Percentiles rank a stretch among this genome's conserved stretches.
Conservation (phyloP, 2,329 filamentous ascomycete genomes). For the Chaetomium sp. region DNA sequence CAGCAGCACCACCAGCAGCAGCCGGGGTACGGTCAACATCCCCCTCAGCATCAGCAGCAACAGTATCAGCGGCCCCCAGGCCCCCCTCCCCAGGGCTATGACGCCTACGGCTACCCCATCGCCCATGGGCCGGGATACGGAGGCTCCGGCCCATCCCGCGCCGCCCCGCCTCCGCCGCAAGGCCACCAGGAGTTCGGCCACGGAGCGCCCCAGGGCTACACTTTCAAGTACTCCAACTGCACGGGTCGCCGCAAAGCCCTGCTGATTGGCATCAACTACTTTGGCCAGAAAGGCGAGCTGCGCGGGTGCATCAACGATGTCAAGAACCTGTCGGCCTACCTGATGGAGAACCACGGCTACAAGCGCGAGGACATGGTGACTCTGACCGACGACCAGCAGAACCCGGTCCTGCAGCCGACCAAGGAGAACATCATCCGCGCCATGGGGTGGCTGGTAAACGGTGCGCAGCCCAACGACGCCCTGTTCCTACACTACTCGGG, state of each 20-base stretch:
- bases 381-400: conserved; percentile 72
- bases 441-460: conserved; percentile 74
- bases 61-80: conserved; percentile 12
- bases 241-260: conserved; percentile 73
- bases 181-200: conserved; percentile 63
- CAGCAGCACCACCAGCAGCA: conserved; percentile 7
- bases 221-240: conserved; percentile 76
- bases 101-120: conserved; percentile 52
- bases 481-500: conserved; percentile 81
- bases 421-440: conserved; percentile 73
- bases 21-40: conserved; percentile 1
- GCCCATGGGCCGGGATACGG: conserved; percentile 39
- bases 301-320: conserved; percentile 81
- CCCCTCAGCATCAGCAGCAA: conserved; percentile 17
- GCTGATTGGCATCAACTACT: conserved; percentile 81
- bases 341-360: conserved; percentile 69
- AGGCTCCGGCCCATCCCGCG: conserved; percentile 34
- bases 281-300: conserved; percentile 70
- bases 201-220: conserved; percentile 68
- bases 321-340: conserved; percentile 72
- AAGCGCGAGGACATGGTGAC: conserved; percentile 79
- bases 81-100: conserved; percentile 33
- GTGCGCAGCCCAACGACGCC: conserved; percentile 72
- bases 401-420: conserved; percentile 72
- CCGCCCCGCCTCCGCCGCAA: conserved; percentile 45